Evolutionary conservation across 192 early-diverging fungal species (phyloP).

Genomic region (Coemansia asiatica): DNA sequence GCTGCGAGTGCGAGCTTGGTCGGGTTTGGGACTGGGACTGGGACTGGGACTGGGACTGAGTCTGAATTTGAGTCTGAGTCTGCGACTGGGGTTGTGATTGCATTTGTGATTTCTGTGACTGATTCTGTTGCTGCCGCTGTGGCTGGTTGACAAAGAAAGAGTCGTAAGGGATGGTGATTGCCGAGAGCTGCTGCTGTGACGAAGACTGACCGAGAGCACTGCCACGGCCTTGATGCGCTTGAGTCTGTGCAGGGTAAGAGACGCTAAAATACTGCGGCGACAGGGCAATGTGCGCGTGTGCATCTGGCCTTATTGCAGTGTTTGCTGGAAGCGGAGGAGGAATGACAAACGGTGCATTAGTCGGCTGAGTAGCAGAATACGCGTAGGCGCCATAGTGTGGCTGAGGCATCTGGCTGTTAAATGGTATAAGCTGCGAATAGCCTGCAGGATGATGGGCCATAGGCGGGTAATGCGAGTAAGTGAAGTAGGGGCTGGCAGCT

Average conservation of each 20-base stretch:
- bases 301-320: conserved; percentile 2
- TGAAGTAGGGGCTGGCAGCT: conserved; percentile 11
- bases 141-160: conserved; percentile 10
- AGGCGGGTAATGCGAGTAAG: conserved; percentile 23
- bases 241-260: too few species aligned
- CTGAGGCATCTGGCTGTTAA: conserved; percentile 26
- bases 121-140: conserved; percentile 15
- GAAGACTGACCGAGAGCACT: background rate
- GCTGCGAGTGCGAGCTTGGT: background rate
- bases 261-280: conserved; percentile 19
- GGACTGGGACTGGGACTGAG: too few species aligned
- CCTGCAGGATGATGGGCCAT: conserved; percentile 10
- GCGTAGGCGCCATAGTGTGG: conserved; percentile 20
- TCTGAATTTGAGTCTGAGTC: background rate
- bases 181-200: background rate
- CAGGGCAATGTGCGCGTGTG: conserved; percentile 9
- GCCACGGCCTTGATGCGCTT: too few species aligned
- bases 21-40: too few species aligned
- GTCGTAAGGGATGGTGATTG: conserved; percentile 15
- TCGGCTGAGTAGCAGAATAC: conserved; percentile 16
- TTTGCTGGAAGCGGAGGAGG: background rate
- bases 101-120: background rate
- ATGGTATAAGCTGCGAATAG: conserved; percentile 27
- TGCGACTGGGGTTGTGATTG: background rate
- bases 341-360: conserved; percentile 15